phyloP scores from a whole-genome alignment of 352 stramenopile species.

The Globisporangium spiculum region DNA sequence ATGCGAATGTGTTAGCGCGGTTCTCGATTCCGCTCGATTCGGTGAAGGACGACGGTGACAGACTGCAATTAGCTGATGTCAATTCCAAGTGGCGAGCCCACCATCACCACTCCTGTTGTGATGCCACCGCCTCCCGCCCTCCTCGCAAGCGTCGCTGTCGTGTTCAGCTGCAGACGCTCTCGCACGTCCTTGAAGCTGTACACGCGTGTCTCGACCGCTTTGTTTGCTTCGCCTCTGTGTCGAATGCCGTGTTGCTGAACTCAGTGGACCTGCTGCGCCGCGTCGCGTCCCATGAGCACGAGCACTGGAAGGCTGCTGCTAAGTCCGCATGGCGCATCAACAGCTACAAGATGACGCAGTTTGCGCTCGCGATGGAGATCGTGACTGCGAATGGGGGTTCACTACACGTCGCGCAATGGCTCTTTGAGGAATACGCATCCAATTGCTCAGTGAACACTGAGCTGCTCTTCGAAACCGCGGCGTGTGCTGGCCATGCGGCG shows the following conservation, averaged over 20 bases:
- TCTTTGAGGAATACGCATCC: background rate
- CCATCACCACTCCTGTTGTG: no score
- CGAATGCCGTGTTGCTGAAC: background rate
- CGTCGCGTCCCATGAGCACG: background rate
- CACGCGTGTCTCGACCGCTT: background rate
- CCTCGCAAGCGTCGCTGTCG: background rate
- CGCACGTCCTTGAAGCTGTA: background rate
- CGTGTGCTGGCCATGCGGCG: background rate
- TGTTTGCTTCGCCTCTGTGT: background rate
- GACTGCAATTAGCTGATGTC: no score
- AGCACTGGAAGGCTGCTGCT: background rate
- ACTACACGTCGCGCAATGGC: background rate
- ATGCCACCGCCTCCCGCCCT: background rate
- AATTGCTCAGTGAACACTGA: background rate
- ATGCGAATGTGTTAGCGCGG: no score
- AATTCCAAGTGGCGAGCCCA: no score
- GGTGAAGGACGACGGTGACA: background rate
- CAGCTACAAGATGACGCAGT: background rate
- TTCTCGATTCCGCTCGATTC: no score
- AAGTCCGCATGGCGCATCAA: background rate
- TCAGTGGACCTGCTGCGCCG: background rate
- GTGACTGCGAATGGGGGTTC: background rate
- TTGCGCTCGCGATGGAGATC: background rate
- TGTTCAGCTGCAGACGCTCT: background rate
- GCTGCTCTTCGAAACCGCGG: background rate